Percentiles rank a stretch among this genome's conserved stretches.
phyloP scores from a whole-genome alignment of 495 filamentous ascomycete genomes.

The Hypoxylon lenormandii region DNA sequence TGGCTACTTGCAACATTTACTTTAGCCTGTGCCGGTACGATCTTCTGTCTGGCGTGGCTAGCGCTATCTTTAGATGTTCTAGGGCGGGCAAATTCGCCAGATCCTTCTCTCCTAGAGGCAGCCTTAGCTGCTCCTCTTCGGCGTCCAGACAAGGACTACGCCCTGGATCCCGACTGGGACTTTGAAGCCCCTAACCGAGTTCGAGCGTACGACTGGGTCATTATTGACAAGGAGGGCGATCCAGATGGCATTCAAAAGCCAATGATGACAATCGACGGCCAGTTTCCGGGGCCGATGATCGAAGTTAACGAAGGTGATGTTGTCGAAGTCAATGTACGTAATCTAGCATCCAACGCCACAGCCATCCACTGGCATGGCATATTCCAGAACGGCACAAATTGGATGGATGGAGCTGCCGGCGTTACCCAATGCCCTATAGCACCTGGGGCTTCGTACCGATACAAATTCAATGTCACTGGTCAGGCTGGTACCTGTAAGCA shows the following conservation, averaged over 20 bases:
- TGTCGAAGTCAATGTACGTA: conserved; percentile 60
- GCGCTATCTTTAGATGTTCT: conserved; percentile 19
- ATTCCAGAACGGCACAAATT: conserved; percentile 69
- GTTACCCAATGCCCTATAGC: conserved; percentile 78
- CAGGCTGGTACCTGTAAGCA: conserved; percentile 62
- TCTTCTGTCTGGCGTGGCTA: conserved; percentile 29
- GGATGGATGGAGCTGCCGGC: conserved; percentile 72
- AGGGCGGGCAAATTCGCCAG: conserved; percentile 1
- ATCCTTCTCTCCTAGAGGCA: conserved; percentile 18
- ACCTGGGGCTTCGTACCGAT: conserved; percentile 62
- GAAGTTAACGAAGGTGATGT: conserved; percentile 63
- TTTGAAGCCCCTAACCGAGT: conserved; percentile 54
- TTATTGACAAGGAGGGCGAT: conserved; percentile 62
- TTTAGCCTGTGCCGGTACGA: conserved; percentile 28
- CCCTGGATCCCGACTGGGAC: conserved; percentile 62
- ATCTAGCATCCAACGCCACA: conserved; percentile 60
- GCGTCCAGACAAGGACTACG: conserved; percentile 55
- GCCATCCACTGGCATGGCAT: conserved; percentile 76
- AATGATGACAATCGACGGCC: conserved; percentile 65
- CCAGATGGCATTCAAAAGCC: conserved; percentile 66
- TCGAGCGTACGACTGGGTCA: conserved; percentile 63
- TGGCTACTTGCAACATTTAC: conserved; percentile 13
- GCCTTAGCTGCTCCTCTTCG: conserved; percentile 33
- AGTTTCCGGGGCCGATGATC: conserved; percentile 66
- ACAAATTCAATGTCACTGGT: conserved; percentile 57